phyloP scores from a whole-genome alignment of 2,329 filamentous ascomycete genomes.

The Fusarium tricinctum region DNA sequence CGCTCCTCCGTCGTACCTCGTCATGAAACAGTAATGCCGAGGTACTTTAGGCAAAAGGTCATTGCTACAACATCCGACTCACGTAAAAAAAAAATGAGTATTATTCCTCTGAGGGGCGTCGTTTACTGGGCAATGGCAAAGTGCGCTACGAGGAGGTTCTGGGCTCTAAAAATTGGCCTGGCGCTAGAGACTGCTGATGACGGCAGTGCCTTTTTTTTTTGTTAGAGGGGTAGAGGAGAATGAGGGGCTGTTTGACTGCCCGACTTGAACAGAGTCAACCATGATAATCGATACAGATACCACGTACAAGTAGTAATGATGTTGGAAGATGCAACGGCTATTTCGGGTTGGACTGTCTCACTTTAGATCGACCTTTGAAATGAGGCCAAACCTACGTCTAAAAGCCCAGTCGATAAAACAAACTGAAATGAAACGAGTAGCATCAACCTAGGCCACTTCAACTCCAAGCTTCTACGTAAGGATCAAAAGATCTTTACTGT shows the following conservation, averaged over 20 bases:
- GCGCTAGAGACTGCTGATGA: slow-evolving; percentile 47
- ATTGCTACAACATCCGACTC: slow-evolving; percentile 38
- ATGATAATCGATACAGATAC: not conserved
- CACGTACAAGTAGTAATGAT: not conserved
- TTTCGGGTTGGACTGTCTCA: not conserved
- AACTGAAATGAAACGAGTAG: slow-evolving; percentile 6
- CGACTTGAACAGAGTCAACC: slow-evolving; percentile 8
- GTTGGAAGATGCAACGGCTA: slow-evolving; percentile 1
- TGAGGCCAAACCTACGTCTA: not conserved
- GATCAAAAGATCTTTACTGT: not conserved
- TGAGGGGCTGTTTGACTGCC: slow-evolving; percentile 34
- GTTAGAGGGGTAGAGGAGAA: slow-evolving; percentile 19
- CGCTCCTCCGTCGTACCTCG: not conserved
- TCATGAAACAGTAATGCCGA: slow-evolving; percentile 40
- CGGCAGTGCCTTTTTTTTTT: slow-evolving; percentile 41
- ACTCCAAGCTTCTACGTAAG: slow-evolving; percentile 3
- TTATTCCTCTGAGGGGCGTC: slow-evolving; percentile 37
- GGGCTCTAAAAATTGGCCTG: slow-evolving; percentile 43
- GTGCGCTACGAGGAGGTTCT: slow-evolving; percentile 31
- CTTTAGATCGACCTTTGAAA: not conserved
- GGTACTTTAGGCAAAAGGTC: slow-evolving; percentile 1
- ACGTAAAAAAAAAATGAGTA: slow-evolving; percentile 28
- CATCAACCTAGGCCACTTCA: slow-evolving; percentile 9
- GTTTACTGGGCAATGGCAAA: slow-evolving; percentile 37
- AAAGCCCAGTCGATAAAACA: not conserved